Evolutionary conservation across 2,329 filamentous ascomycete genomes (phyloP), one percentile per base, ranked within the genome.

Genomic region (Volutella citrinella): DNA sequence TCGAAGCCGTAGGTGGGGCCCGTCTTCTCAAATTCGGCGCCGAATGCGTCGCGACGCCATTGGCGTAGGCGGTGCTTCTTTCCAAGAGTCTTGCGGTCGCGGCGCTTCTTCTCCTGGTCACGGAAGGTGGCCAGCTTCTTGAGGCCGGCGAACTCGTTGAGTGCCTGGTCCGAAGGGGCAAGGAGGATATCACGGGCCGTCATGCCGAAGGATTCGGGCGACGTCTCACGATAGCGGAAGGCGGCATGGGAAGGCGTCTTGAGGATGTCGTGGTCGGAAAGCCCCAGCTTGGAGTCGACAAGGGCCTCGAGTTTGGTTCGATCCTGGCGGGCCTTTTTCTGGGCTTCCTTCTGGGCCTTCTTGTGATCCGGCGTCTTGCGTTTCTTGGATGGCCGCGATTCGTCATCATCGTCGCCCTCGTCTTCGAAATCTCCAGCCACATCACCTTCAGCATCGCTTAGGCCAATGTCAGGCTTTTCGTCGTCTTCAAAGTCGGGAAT

Each of bases 181-280:
- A 83, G 74, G 20, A 98, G 76, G 51, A 98, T 97, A 62, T 98
- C 93, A 42, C 82, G 78, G 2, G 90, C 73, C 1, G 87, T 95
- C 55, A 98, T 80, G 38, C 93, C 93, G 57, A 95, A 98, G 10
- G 84, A 80, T 35, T 84, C 83, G 2, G 93, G 91, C 1, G 87
- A 94, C 3, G 91, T 95, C 58, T 96, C 90, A 54, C 93, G 87
- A 70, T 98, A 98, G 36, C 87, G 84, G 78, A 98, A 98, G 47
- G 52, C 43, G 12, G 49, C 46, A 18, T 46, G 38, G 25, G 33
- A 32, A 16, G 49, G 48, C 34, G 53, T 41, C 30, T 68, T 70
- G 27, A 76, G 75, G 33, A 78, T 73, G 31, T 80, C 67, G 14
- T 80, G 77, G 43, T 80, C 66, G 38, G 87, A 81, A 37, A 94